Base-by-base conservation (phyloP, 441 rosid genomes). In the Kokia cookei region DNA sequence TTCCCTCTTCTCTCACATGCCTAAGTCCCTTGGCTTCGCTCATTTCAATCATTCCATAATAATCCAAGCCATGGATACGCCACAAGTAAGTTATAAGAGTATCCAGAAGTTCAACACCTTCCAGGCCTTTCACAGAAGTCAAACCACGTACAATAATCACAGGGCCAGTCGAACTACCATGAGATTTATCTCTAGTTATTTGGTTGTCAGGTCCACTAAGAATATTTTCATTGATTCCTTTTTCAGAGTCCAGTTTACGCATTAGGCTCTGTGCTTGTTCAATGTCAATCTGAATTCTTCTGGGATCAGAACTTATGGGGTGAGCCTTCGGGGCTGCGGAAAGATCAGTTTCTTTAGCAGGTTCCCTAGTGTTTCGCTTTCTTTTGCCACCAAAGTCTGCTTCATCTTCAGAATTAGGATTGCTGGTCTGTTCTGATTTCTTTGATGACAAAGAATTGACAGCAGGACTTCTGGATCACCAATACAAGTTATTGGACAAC, bases 21-120 rank as follows among this genome's bases (percentile, higher is more conserved):
- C 98, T 87, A 69, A 91, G 77, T 78, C 98, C 99, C 85, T 92
- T 96, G 2, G 94, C 88, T 82, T 96, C 98, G 82, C 81, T 85
- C 60, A 83, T 91, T 88, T 96, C 99, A 45, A 82, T 51, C 90
- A 85, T 87, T 76, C 98, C 99, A 73, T 92, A 92, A 83, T 93
- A 93, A 85, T 96, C 96, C 86, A 96, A 80, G 58, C 99, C 96
- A 82, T 93, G 99, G 66, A 94, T 79, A 70, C 97, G 97, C 99
- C 99, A 93, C 17, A 96, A 94, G 72, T 96, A 96, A 13, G 99
- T 92, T 68, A 94, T 54, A 75, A 96, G 93, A 2, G 96, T 91
- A 86, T 96, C 98, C 74, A 96, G 84, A 65, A 96, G 87, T 78
- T 96, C 98, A 73, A 83, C 80, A 64, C 99, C 99, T 81, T 96